Evolutionary conservation across 495 filamentous ascomycete genomes (phyloP).

Genomic region (Annulohypoxylon stygium): DNA sequence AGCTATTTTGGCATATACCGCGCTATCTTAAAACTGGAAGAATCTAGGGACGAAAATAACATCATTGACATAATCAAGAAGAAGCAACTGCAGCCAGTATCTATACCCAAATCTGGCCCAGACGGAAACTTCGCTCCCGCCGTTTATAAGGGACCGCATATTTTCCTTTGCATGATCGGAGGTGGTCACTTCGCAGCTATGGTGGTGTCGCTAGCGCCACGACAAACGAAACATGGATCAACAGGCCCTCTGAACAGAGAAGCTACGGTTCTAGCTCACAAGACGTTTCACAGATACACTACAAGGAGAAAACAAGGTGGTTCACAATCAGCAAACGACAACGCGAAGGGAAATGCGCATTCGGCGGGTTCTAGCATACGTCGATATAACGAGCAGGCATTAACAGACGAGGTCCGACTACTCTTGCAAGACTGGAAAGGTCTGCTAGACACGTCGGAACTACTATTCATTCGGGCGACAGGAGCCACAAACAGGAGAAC

Average conservation of each 20-base stretch:
- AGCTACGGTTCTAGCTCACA: slow-evolving; percentile 89
- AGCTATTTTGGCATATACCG: slow-evolving; percentile 88
- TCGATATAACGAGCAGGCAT: slow-evolving; percentile 91
- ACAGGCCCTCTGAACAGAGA: slow-evolving; percentile 79
- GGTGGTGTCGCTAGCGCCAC: slow-evolving; percentile 89
- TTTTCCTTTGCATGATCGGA: slow-evolving; percentile 98
- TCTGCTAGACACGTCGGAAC: slow-evolving; percentile 83
- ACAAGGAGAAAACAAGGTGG: slow-evolving; percentile 96
- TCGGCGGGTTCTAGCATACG: slow-evolving; percentile 91
- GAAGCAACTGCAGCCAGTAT: slow-evolving; percentile 80
- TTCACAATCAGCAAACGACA: slow-evolving; percentile 91
- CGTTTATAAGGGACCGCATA: slow-evolving; percentile 75
- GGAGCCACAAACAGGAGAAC: slow-evolving; percentile 86
- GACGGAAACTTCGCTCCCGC: slow-evolving; percentile 64
- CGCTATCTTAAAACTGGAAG: slow-evolving; percentile 79
- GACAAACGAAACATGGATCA: slow-evolving; percentile 73
- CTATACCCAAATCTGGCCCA: slow-evolving; percentile 61
- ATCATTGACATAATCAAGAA: slow-evolving; percentile 75
- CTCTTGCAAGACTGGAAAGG: slow-evolving; percentile 84
- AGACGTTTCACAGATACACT: slow-evolving; percentile 97
- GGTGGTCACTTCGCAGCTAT: slow-evolving; percentile 98
- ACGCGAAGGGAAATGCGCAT: slow-evolving; percentile 89
- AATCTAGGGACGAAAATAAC: slow-evolving; percentile 72
- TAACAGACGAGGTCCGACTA: slow-evolving; percentile 84
- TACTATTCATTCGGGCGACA: slow-evolving; percentile 90